Base-by-base conservation (phyloP, 495 filamentous ascomycete species). In the Aspergillus sclerotioniger region DNA sequence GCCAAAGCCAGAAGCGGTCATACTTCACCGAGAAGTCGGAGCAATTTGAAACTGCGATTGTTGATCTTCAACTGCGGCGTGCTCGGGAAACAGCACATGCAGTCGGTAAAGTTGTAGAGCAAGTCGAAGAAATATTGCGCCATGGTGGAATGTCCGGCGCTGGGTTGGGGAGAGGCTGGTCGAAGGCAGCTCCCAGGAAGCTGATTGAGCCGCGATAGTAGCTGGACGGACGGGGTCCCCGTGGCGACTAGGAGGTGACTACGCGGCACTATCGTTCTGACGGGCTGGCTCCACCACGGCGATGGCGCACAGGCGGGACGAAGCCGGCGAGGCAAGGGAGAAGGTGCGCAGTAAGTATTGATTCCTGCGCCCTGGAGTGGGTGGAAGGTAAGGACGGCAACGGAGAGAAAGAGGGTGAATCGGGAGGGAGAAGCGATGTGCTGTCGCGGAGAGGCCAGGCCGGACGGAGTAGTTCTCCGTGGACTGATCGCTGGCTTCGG, bases 21-120 rank as follows among this genome's bases (percentile, higher is more conserved):
- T 76, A 91, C 89, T 79, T 97, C 94, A 66, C 94, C 94, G 8
- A 98, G 81, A 35, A 98, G 78, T 53, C 93, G 86, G 58, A 96
- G 78, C 70, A 98, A 90, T 81, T 96, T 97, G 81, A 96, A 96
- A 73, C 85, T 92, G 50, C 91, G 87, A 63, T 82, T 90, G 75
- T 98, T 97, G 78, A 98, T 96, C 69, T 93, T 94, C 56, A 98
- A 79, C 62, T 92, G 90, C 54, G 94, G 94, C 47, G 90, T 90
- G 63, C 89, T 87, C 16, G 95, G 92, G 68, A 97, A 97, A 73
- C 95, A 98, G 76, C 85, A 90, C 76, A 97, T 84, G 81, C 93
- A 98, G 74, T 89, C 92, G 54, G 90, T 91, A 54, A 98, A 82
- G 54, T 91, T 92, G 71, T 91, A 96, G 54, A 97, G 73, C 16